These are phyloP conservation scores for Parietaria judaica DNA, from an alignment of 306 rosid genomes.

Conservation along the genomic window DNA sequence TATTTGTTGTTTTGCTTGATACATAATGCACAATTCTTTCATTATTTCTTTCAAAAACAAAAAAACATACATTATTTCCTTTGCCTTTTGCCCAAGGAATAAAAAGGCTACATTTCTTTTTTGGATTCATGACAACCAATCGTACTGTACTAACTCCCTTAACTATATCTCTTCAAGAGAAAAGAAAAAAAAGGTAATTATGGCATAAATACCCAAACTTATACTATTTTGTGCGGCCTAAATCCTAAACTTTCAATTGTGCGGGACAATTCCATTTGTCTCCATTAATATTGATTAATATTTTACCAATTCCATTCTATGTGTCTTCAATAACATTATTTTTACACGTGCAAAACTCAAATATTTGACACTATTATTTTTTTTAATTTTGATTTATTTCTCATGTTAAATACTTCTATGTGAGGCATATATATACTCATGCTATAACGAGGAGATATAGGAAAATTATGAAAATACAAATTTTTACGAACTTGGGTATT, in stretches of 20 bases:
- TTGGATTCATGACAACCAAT: not conserved
- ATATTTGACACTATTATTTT: no score
- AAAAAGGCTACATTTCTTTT: not conserved
- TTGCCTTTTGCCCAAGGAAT: not conserved
- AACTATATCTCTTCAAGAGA: not conserved
- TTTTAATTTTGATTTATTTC: no score
- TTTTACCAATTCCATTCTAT: not conserved
- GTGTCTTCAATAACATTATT: not conserved
- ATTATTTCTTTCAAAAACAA: not conserved
- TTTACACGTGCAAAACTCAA: no score
- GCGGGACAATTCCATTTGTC: not conserved
- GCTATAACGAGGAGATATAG: no score
- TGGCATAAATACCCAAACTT: not conserved
- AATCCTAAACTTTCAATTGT: not conserved
- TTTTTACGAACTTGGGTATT: no score
- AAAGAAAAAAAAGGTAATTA: not conserved
- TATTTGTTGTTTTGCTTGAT: not conserved
- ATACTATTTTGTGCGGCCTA: no score
- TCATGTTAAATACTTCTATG: no score
- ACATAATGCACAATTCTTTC: not conserved
- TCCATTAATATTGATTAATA: no score
- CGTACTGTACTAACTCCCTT: not conserved
- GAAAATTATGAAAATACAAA: not conserved
- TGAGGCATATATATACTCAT: no score
- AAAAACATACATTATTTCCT: conserved; percentile 1